phyloP scores from a whole-genome alignment of 345 rosid genomes.

The Rhodomyrtus tomentosa region DNA sequence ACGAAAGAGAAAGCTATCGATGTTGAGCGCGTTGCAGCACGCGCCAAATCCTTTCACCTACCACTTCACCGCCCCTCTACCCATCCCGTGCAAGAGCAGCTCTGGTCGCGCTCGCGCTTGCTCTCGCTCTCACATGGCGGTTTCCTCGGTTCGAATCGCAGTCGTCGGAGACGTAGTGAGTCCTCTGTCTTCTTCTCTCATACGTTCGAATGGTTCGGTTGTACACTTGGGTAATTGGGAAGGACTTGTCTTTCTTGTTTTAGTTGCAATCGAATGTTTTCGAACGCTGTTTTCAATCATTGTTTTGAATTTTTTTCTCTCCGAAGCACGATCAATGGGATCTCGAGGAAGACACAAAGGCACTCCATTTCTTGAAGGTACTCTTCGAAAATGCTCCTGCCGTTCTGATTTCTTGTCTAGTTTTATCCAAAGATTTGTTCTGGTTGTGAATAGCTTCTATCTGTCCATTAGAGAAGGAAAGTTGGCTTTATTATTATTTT shows the following conservation, averaged over 20 bases:
- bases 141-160: slow-evolving; percentile 30
- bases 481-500: background rate
- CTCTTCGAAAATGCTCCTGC: background rate
- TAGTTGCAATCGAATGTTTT: background rate
- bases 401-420: background rate
- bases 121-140: slow-evolving; percentile 23
- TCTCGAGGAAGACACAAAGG: slow-evolving; percentile 63
- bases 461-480: background rate
- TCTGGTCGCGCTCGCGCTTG: background rate
- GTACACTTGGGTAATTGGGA: background rate
- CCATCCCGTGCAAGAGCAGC: background rate
- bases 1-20: background rate
- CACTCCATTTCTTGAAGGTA: slow-evolving; percentile 64
- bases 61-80: background rate
- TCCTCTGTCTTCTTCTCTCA: background rate
- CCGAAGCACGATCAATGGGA: slow-evolving; percentile 73
- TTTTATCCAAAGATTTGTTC: background rate
- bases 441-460: background rate
- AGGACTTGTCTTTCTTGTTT: background rate
- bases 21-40: background rate
- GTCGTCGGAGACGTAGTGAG: slow-evolving; percentile 60
- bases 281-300: background rate
- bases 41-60: background rate
- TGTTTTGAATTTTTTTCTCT: background rate
- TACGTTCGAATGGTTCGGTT: background rate